Evolutionary conservation across 2,329 filamentous ascomycete species (phyloP).

Genomic region (Venturia aucupariae): DNA sequence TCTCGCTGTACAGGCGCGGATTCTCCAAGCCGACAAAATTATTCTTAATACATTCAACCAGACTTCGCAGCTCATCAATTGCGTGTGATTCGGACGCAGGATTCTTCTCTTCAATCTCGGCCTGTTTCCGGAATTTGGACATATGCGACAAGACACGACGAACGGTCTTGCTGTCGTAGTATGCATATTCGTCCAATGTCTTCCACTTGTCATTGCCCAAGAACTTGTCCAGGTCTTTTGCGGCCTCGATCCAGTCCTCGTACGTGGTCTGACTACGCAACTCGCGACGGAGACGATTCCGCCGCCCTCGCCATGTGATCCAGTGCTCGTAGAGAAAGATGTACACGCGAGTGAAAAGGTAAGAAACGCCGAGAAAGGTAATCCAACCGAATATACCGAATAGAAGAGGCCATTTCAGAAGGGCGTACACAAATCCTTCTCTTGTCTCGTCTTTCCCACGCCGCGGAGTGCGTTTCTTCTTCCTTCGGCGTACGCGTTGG

Average conservation of each 20-base stretch:
- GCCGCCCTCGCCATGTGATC: slow-evolving; percentile 75
- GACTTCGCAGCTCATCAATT: slow-evolving; percentile 63
- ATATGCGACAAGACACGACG: slow-evolving; percentile 69
- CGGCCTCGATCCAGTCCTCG: slow-evolving; percentile 71
- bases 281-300: slow-evolving; percentile 60
- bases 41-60: slow-evolving; percentile 91
- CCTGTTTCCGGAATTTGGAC: slow-evolving; percentile 46
- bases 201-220: slow-evolving; percentile 77
- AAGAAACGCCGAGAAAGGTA: slow-evolving; percentile 59
- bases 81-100: slow-evolving; percentile 29
- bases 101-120: slow-evolving; percentile 49
- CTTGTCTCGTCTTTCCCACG: slow-evolving; percentile 76
- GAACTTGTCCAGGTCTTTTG: slow-evolving; percentile 68
- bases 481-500: slow-evolving; percentile 49
- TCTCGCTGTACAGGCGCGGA: slow-evolving; percentile 88
- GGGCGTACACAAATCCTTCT: slow-evolving; percentile 80
- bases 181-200: slow-evolving; percentile 58
- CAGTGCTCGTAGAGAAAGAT: slow-evolving; percentile 89
- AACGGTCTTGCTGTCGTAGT: slow-evolving; percentile 86
- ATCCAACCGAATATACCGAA: slow-evolving; percentile 76
- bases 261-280: slow-evolving; percentile 68
- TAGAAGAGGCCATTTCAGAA: slow-evolving; percentile 89
- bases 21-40: slow-evolving; percentile 97
- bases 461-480: slow-evolving; percentile 33
- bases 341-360: slow-evolving; percentile 76